Percentiles rank a stretch among this genome's conserved stretches.
Evolutionary conservation across 768 basidiomycete genomes (phyloP).

Genomic region (Epithele typhae): DNA sequence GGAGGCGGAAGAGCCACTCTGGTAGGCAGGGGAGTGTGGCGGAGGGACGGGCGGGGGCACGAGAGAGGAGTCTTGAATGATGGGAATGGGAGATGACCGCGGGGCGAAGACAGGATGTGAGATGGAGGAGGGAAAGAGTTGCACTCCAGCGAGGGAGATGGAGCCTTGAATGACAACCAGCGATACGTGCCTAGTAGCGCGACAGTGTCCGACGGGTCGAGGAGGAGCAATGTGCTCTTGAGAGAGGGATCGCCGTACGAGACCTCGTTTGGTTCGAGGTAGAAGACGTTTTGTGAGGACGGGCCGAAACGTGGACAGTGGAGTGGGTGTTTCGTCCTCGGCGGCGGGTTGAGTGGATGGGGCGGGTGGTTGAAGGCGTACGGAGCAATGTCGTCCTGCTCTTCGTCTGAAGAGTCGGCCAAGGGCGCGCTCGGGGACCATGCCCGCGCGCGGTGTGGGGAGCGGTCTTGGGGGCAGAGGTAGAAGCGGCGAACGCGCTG

Average conservation of each 20-base stretch:
- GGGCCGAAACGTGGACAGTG: constrained; percentile 51
- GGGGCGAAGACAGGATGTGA: constrained; percentile 68
- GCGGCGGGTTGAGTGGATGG: no score
- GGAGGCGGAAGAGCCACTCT: no score
- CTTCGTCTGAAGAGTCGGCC: constrained; percentile 29
- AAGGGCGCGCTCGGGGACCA: constrained; percentile 59
- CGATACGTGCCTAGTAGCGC: constrained; percentile 66
- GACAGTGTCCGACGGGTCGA: constrained; percentile 48
- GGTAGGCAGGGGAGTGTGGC: no score
- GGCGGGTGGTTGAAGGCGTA: not conserved
- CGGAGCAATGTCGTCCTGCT: not conserved
- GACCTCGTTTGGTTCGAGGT: constrained; percentile 37
- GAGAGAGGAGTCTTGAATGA: constrained; percentile 32
- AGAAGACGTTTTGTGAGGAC: constrained; percentile 39
- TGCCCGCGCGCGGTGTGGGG: constrained; percentile 26
- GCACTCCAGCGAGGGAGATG: constrained; percentile 54
- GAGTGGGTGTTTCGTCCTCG: constrained; percentile 10
- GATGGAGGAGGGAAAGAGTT: constrained; percentile 35
- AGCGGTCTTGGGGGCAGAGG: not conserved
- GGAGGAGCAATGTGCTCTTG: constrained; percentile 31
- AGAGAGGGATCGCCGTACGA: constrained; percentile 19
- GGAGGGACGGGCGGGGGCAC: constrained; percentile 8
- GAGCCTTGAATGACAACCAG: constrained; percentile 61
- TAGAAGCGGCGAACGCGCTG: no score
- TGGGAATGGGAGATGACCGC: constrained; percentile 71